Base-by-base conservation (phyloP, 164 flowering plant genomes). In the Cinnamomum micranthum region DNA sequence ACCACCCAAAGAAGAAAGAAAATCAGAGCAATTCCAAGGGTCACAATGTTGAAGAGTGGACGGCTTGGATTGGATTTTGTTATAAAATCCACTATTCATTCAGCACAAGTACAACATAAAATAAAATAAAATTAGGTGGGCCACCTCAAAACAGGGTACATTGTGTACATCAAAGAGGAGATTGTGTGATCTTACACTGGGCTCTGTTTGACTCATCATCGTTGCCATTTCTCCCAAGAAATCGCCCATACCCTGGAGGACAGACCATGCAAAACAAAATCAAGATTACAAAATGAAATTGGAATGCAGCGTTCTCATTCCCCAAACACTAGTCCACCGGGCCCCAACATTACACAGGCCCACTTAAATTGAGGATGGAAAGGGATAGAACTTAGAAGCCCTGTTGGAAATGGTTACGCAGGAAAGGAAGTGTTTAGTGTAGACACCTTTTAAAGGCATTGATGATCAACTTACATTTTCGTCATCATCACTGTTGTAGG, bases 211-310 rank as follows among this genome's bases (percentile, higher is more conserved):
- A 80, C 79, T 82, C 97, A 95, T 95, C 94, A 95, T 88, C 1
- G 66, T 75, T 35, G 85, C 93, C 99, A 95, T 93, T 75, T 95
- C 99, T 41, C 83, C 88, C 80, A 93, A 74, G 75, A 95, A 93
- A 71, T 90, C 97, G 13, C 92, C 90, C 99, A 95, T 93, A 17
- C 90, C 99, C 97, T 95, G 87, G 82, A 83, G 6, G 68, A 20
- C 3, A 68, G 2, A 68, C 23, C 14, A 68, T 68, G 51, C 15
- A 24, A 19, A 27, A 12, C n/a, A 27, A 70, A 20, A 19, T 1
- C 41, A 24, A 70, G 47, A 66, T 68, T 17, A 68, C 50, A 25
- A 24, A 15, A 68, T 50, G 28, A 47, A 15, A 22, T n/a, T 20
- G 68, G 11, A 22, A 55, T 11, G 3, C 20, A 4, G 4, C 3